Evolutionary conservation across 352 stramenopile genomes (phyloP), one percentile per base, ranked within the genome.

Genomic region (Pythium guiyangense): DNA sequence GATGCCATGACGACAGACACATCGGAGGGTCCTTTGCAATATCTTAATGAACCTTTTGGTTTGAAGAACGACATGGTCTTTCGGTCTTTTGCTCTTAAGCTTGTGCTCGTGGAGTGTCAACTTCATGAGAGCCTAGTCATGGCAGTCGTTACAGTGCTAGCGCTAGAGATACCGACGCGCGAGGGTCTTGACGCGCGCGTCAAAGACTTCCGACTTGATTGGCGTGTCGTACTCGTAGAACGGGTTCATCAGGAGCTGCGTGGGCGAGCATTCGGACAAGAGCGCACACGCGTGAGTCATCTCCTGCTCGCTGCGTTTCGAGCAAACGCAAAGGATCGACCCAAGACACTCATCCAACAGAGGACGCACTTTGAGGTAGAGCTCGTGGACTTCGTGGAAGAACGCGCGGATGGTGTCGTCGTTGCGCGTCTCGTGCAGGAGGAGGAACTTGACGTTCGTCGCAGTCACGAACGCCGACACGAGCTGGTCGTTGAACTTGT

Each of bases 401-500:
- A 99, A 99, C 40, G 84, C 93, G 63, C 95, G 92, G 54, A 99
- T 91, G 18, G 79, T 94, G 61, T 99, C 96, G 68, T 98, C 96
- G 64, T 92, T 97, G 53, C 92, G 90, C 42, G 73, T 91, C 50
- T 96, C 85, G 69, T 99, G 96, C 46, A 99, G 75, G 26, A 99
- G 66, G 64, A 99, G 83, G 62, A 99, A 98, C 68, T 97, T 98
- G 52, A 98, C 80, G 54, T 97, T 96, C 17, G 91, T 96, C 10
- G 95, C 94, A 20, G 96, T 98, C 20, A 98, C 75, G 72, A 98
- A 99, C 25, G 93, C 93, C 34, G 92, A 98, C 20, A 99, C 95
- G 64, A 97, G 88, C 68, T 98, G 94, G 64, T 98, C 91, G 74
- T 99, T 99, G 64, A 99, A 98, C 74, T 96, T 86, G 71, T 97